Conservation (phyloP, 179 eudicot genomes). For the Nepenthes alata region DNA sequence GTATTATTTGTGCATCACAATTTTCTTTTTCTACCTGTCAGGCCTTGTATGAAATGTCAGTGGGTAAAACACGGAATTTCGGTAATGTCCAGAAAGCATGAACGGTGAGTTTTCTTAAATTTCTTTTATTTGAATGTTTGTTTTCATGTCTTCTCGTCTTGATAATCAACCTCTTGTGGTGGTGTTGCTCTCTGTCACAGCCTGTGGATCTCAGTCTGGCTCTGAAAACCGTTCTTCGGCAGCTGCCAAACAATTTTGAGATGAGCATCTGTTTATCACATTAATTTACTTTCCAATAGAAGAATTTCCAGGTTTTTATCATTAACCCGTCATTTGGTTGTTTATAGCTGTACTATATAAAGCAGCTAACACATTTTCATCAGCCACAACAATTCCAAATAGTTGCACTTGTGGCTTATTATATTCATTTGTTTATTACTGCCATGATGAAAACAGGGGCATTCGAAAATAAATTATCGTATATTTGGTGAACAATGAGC, state of each 20-base stretch:
- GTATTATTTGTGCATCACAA: no score
- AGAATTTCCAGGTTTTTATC: background rate
- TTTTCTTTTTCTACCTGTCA: no score
- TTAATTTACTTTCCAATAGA: background rate
- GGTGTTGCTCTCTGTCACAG: slow-evolving; percentile 10
- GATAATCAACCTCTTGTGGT: background rate
- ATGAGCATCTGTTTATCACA: background rate
- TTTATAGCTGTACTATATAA: slow-evolving; percentile 11
- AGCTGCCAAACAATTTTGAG: background rate
- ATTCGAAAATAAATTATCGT: no score
- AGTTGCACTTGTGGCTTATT: background rate
- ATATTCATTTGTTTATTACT: background rate
- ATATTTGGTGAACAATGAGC: no score
- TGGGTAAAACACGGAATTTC: no score
- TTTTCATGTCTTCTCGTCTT: background rate
- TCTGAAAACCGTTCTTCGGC: slow-evolving; percentile 3
- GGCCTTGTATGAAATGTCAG: no score
- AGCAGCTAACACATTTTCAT: background rate
- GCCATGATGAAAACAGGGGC: background rate
- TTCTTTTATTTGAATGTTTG: background rate
- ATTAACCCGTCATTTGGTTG: slow-evolving; percentile 3
- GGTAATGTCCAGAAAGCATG: no score
- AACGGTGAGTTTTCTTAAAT: background rate
- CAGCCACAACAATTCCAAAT: no score
- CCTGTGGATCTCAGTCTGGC: slow-evolving; percentile 12